Percentiles rank a stretch among this genome's conserved stretches.
phyloP scores from a whole-genome alignment of 257 asterid species.

The Scutellaria minor region DNA sequence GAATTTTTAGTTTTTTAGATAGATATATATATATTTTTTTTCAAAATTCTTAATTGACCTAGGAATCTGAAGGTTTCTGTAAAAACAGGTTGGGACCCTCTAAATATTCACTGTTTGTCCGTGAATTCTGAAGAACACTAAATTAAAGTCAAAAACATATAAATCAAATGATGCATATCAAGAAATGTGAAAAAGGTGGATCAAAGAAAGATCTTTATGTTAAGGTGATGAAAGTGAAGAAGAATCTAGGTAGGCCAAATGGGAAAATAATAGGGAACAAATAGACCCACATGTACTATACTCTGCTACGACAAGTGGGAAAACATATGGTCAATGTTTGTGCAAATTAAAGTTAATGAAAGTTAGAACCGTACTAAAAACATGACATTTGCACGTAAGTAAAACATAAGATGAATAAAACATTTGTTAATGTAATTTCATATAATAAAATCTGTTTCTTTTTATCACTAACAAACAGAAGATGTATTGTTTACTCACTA shows the following conservation, averaged over 20 bases:
- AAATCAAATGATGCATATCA: neutral
- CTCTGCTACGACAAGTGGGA: conserved; percentile 36
- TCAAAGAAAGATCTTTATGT: conserved; percentile 20
- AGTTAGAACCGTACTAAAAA: conserved; percentile 15
- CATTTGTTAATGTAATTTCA: neutral
- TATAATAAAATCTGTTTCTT: too few species aligned
- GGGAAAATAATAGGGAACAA: conserved; percentile 30
- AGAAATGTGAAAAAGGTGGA: conserved; percentile 4
- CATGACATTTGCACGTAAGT: conserved; percentile 7
- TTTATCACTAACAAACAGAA: too few species aligned
- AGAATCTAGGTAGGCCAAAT: conserved; percentile 33
- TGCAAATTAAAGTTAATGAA: conserved; percentile 6
- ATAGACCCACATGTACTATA: conserved; percentile 42
- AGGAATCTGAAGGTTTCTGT: too few species aligned
- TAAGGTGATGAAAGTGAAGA: conserved; percentile 19
- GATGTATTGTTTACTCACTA: too few species aligned
- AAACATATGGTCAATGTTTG: conserved; percentile 37
- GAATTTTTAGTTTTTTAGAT: too few species aligned
- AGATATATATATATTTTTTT: too few species aligned
- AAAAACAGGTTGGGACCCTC: neutral
- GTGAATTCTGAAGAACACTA: neutral
- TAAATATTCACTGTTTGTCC: neutral
- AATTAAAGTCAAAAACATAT: neutral
- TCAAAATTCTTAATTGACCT: too few species aligned
- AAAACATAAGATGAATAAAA: conserved; percentile 3